phyloP scores from a whole-genome alignment of 169 alveolate genomes.

The Plasmodium vivax region DNA sequence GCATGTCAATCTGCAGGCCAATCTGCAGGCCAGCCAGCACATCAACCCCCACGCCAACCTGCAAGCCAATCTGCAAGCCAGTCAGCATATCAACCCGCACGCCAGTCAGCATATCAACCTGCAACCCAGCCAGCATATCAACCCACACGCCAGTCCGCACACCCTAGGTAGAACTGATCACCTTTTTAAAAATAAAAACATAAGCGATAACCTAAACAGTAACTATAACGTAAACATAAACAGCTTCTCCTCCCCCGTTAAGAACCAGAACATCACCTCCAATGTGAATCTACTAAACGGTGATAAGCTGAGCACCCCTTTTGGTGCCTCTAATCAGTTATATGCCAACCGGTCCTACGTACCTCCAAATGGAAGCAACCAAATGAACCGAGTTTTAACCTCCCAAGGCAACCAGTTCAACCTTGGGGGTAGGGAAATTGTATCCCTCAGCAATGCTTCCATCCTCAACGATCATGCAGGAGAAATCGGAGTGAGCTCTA shows the following conservation, averaged over 20 bases:
- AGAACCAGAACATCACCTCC: background rate
- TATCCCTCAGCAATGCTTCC: background rate
- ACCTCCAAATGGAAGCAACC: background rate
- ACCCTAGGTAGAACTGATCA: slow-evolving; percentile 4
- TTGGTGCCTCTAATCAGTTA: background rate
- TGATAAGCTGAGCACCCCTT: slow-evolving; percentile 7
- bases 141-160: background rate
- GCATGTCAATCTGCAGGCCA: background rate
- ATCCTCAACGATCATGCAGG: slow-evolving; percentile 2
- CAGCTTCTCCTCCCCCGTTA: background rate
- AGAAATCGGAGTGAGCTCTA: background rate
- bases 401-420: background rate
- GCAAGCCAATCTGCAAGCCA: background rate
- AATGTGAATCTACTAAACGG: slow-evolving; percentile 21
- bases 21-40: too few relatives aligned
- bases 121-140: background rate
- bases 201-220: slow-evolving; percentile 11
- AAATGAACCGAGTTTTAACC: slow-evolving; percentile 5
- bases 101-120: background rate
- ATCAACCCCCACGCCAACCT: background rate
- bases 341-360: slow-evolving; percentile 13
- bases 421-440: background rate
- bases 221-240: background rate
- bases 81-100: background rate
- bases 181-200: slow-evolving; percentile 24